A percentile compares a stretch with the other conserved stretches of the same genome.
These are phyloP conservation scores for Jaenimonas drosophilae DNA, from an alignment of 208 protist species.

Conservation along the genomic window DNA sequence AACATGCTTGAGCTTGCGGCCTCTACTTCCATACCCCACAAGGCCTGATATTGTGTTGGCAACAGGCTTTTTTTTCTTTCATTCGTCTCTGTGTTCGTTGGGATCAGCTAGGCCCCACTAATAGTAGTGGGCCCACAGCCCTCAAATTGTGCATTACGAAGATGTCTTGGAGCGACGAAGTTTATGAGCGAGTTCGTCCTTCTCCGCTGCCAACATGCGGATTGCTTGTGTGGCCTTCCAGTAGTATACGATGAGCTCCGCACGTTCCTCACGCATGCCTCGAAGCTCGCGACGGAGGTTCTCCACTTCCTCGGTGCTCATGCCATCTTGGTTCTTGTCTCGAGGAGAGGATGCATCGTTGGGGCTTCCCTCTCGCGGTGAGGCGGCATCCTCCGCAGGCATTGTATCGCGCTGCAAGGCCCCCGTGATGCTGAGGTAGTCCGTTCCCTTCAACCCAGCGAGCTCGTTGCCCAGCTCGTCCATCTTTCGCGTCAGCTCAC, in stretches of 20 bases:
- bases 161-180: no score
- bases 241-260: slow-evolving; percentile 69
- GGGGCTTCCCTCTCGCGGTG: background rate
- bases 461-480: slow-evolving; percentile 54
- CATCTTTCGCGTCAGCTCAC: slow-evolving; percentile 18
- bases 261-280: slow-evolving; percentile 34
- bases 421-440: slow-evolving; percentile 58
- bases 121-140: slow-evolving; percentile 7
- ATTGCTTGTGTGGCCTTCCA: slow-evolving; percentile 64
- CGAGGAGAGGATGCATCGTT: background rate
- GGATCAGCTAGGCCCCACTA: background rate
- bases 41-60: no score
- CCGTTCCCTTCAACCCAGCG: slow-evolving; percentile 49
- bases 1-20: no score
- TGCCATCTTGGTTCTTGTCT: slow-evolving; percentile 6
- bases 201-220: slow-evolving; percentile 59
- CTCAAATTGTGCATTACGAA: no score
- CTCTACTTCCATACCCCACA: no score
- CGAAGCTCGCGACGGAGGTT: slow-evolving; percentile 28
- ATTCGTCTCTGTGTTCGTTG: background rate
- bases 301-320: slow-evolving; percentile 17
- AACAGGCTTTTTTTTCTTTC: background rate
- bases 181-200: slow-evolving; percentile 6
- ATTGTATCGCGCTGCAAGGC: slow-evolving; percentile 7
- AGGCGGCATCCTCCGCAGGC: background rate